phyloP scores from a whole-genome alignment of 768 basidiomycete genomes.

The Chalciporus sphaerocephalus region DNA sequence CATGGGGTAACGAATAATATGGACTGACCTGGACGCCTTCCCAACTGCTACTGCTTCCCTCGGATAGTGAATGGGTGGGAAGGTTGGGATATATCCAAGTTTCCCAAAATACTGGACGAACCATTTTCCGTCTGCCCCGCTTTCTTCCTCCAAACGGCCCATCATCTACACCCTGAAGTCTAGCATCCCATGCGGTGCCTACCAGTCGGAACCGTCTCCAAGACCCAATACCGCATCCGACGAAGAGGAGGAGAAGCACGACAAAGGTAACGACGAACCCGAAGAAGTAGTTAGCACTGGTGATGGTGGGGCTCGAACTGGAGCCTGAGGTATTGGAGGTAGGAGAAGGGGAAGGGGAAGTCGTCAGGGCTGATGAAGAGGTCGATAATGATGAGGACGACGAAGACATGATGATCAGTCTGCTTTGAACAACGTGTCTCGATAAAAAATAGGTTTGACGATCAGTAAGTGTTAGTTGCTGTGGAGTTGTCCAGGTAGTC shows the following conservation, averaged over 20 bases:
- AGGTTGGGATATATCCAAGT: constrained; percentile 12
- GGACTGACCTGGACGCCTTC: constrained; percentile 23
- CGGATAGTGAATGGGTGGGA: not conserved
- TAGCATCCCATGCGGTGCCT: constrained; percentile 19
- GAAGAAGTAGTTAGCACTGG: constrained; percentile 30
- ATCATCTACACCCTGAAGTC: constrained; percentile 14
- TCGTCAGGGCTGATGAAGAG: not conserved
- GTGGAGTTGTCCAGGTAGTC: not conserved
- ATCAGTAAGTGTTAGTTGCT: not conserved
- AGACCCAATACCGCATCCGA: constrained; percentile 48
- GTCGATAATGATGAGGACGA: not conserved
- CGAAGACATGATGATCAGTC: constrained; percentile 12
- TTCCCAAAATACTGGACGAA: constrained; percentile 20
- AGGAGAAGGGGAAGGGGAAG: not conserved
- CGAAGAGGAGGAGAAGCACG: constrained; percentile 42
- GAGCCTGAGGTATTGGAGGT: not conserved
- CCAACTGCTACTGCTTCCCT: constrained; percentile 9
- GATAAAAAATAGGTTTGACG: not conserved
- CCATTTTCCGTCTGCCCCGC: constrained; percentile 16
- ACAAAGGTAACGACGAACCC: constrained; percentile 33
- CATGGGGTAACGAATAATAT: not conserved
- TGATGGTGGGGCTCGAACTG: constrained; percentile 2
- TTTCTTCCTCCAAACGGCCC: constrained; percentile 3
- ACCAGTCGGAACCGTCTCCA: constrained; percentile 35
- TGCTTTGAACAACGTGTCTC: not conserved